These are phyloP conservation scores for Phenoliferia sp. DNA, from an alignment of 1,284 basidiomycete genomes.

Conservation along the genomic window DNA sequence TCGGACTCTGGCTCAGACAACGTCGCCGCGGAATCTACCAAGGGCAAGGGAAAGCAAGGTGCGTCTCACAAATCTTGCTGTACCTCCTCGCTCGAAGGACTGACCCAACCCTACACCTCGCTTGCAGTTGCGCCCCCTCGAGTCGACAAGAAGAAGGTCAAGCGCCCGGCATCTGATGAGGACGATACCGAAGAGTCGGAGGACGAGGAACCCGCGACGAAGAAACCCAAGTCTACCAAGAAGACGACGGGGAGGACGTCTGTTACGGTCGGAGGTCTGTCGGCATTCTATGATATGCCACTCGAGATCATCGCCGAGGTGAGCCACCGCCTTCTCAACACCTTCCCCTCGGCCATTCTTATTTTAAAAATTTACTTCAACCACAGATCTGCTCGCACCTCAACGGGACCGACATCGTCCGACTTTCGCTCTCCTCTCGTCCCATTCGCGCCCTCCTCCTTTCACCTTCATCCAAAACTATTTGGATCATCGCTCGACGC, in stretches of 20 bases:
- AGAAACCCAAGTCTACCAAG: no score
- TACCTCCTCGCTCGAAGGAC: neutral
- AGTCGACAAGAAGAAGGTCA: neutral
- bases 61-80: neutral
- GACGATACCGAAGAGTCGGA: neutral
- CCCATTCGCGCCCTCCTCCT: constrained; percentile 11
- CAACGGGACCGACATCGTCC: constrained; percentile 3
- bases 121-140: no score
- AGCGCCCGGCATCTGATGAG: constrained; percentile 10
- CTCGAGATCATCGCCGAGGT: no score
- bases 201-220: neutral
- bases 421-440: constrained; percentile 10
- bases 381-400: constrained; percentile 19
- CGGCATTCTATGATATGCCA: no score
- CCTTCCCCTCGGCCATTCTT: no score
- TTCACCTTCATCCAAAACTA: neutral
- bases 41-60: neutral
- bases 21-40: neutral
- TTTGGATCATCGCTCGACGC: constrained; percentile 10
- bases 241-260: no score
- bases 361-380: no score
- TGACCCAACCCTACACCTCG: neutral
- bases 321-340: no score
- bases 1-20: neutral
- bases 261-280: no score